Base-by-base conservation (phyloP, 2,329 filamentous ascomycete species). In the Coleophoma crateriformis region DNA sequence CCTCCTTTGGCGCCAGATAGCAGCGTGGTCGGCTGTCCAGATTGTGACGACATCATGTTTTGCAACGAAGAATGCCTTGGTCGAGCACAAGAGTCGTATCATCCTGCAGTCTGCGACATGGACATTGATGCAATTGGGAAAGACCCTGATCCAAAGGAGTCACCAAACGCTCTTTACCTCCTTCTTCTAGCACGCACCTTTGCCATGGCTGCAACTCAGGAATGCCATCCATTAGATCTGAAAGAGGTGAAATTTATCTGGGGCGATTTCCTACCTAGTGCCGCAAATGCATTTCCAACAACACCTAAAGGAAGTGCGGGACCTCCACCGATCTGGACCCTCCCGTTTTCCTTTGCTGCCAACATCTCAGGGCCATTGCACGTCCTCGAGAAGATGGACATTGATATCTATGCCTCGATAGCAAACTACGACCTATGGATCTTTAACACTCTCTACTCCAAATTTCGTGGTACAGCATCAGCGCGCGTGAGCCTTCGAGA, bases 391-490 rank as follows among this genome's bases (percentile, higher is more conserved):
- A 90, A 89, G 68, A 90, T 94, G 85, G 87, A 90, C 57, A 74
- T 92, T 49, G 85, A 92, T 63, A 83, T 90, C 47, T 92, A 85
- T 64, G 74, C 72, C 13, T 70, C 69, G 0, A 66, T 84, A 4
- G 68, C 69, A 8, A 68, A 73, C 20, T 84, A 87, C 64, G 87
- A 91, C 59, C 69, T 87, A 7, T 94, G 88, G 88, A 78, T 96
- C 14, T 79, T 95, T 62, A 96, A 97, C 68, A 96, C 90, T 0
- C 76, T 96, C 5, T 95, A 92, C 66, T 83, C 88, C 56, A 97
- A 97, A 66, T 95, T 96, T 67, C 82, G 94, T 20, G 94, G 90
- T 47, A 96, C 91, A 0, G 94, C 94, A 0, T 95, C 90, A 2
- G 92, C 91, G 4, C 81, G 88, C 37, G 85, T 94, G 58, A 90